Evolutionary conservation across 2,329 filamentous ascomycete genomes (phyloP).

Genomic region (Cercospora zeae-maydis): DNA sequence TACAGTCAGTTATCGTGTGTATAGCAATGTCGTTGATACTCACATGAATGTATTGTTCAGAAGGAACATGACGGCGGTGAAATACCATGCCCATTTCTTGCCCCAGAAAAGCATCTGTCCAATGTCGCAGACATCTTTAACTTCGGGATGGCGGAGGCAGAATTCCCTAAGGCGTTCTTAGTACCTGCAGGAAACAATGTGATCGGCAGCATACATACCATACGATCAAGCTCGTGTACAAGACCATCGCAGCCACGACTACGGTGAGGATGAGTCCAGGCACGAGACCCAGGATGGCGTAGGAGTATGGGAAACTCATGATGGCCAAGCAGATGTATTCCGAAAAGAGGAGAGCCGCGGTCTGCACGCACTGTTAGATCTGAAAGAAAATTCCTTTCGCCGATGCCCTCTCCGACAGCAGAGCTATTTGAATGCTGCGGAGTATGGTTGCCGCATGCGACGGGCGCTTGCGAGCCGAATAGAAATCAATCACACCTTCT

Average conservation of each 20-base stretch:
- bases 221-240: constrained; percentile 73
- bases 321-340: constrained; percentile 93
- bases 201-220: constrained; percentile 46
- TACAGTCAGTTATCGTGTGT: not conserved
- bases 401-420: not conserved
- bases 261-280: constrained; percentile 81
- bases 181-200: not conserved
- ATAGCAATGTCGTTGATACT: not conserved
- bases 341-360: constrained; percentile 82
- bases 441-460: not conserved
- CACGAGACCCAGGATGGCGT: constrained; percentile 80
- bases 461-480: not conserved
- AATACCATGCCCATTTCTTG: constrained; percentile 64
- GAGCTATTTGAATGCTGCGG: not conserved
- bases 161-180: constrained; percentile 63
- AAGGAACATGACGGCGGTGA: constrained; percentile 80
- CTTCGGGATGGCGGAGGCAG: constrained; percentile 83
- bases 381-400: not conserved
- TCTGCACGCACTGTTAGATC: constrained; percentile 47
- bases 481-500: constrained; percentile 57
- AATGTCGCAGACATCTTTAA: constrained; percentile 89
- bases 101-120: constrained; percentile 94
- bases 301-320: constrained; percentile 95
- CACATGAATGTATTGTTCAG: constrained; percentile 70
- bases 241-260: constrained; percentile 70